Conservation (phyloP, 257 asterid genomes). For the Jasminum sambac region DNA sequence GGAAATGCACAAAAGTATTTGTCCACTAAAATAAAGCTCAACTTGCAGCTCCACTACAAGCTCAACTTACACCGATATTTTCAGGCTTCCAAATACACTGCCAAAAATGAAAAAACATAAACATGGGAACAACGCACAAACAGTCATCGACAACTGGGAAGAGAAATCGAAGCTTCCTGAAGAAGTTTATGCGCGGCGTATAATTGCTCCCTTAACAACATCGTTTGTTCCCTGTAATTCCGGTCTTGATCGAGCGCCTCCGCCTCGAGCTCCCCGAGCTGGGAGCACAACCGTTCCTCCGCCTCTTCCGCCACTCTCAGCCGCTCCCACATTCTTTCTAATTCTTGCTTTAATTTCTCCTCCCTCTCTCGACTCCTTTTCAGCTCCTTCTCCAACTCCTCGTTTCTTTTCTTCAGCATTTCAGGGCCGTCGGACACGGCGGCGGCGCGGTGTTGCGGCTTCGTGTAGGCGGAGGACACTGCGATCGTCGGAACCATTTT, state of each 20-base stretch:
- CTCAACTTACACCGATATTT: too few relatives aligned
- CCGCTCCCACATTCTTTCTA: constrained; percentile 41
- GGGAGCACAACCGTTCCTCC: constrained; percentile 79
- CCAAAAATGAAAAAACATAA: too few relatives aligned
- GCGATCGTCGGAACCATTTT: constrained; percentile 50
- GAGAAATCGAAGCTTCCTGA: constrained; percentile 25
- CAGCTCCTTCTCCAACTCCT: constrained; percentile 66
- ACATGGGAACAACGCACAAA: neutral
- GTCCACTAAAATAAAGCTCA: too few relatives aligned
- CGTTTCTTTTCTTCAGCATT: constrained; percentile 57
- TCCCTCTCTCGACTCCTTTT: constrained; percentile 57
- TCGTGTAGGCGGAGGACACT: constrained; percentile 22
- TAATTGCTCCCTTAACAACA: constrained; percentile 53
- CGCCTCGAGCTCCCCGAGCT: constrained; percentile 85
- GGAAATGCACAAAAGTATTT: too few relatives aligned
- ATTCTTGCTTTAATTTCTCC: constrained; percentile 52
- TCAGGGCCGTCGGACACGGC: constrained; percentile 27
- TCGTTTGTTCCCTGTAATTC: constrained; percentile 38
- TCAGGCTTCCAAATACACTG: too few relatives aligned
- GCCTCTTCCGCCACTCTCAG: constrained; percentile 84
- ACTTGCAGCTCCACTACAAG: too few relatives aligned
- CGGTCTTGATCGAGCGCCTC: constrained; percentile 73
- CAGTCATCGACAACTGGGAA: constrained; percentile 26
- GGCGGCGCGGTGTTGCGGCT: constrained; percentile 14
- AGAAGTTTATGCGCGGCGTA: constrained; percentile 38